Evolutionary conservation across 2,329 filamentous ascomycete species (phyloP).

Genomic region (Aspergillus sp.): DNA sequence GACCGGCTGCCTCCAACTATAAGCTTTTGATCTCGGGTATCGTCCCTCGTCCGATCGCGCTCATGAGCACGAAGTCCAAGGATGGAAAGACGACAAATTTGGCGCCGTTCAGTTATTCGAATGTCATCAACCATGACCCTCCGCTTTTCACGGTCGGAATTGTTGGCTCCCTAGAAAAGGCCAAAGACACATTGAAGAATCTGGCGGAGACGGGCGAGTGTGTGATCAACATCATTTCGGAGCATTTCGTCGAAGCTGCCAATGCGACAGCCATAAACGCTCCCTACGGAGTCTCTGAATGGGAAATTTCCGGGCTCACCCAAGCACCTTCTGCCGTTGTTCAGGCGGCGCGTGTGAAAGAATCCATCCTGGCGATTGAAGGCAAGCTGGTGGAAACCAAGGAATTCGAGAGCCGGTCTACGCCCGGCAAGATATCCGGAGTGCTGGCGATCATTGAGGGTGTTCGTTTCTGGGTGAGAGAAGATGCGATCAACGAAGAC

Average conservation of each 20-base stretch:
- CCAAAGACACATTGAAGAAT: conserved; percentile 80
- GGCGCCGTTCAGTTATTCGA: conserved; percentile 85
- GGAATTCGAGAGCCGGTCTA: conserved; percentile 74
- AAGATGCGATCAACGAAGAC: conserved; percentile 82
- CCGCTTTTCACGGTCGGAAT: conserved; percentile 74
- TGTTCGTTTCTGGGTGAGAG: conserved; percentile 81
- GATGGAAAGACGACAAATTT: conserved; percentile 73
- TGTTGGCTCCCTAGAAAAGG: conserved; percentile 56
- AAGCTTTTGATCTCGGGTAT: conserved; percentile 85
- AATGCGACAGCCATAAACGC: conserved; percentile 79
- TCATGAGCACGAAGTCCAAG: conserved; percentile 58
- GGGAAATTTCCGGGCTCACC: conserved; percentile 74
- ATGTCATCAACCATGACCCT: conserved; percentile 81
- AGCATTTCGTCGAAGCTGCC: conserved; percentile 83
- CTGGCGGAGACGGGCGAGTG: conserved; percentile 72
- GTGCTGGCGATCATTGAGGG: conserved; percentile 79
- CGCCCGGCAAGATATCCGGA: conserved; percentile 72
- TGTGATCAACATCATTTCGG: conserved; percentile 82
- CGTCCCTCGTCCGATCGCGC: conserved; percentile 77
- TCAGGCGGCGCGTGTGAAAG: conserved; percentile 70
- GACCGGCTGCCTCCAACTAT: conserved; percentile 75
- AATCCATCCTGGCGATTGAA: conserved; percentile 82
- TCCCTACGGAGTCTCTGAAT: conserved; percentile 75
- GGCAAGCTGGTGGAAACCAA: conserved; percentile 70
- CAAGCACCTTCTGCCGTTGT: conserved; percentile 67